phyloP scores from a whole-genome alignment of 176 grass and related monocot species.

The Carex kokanica region DNA sequence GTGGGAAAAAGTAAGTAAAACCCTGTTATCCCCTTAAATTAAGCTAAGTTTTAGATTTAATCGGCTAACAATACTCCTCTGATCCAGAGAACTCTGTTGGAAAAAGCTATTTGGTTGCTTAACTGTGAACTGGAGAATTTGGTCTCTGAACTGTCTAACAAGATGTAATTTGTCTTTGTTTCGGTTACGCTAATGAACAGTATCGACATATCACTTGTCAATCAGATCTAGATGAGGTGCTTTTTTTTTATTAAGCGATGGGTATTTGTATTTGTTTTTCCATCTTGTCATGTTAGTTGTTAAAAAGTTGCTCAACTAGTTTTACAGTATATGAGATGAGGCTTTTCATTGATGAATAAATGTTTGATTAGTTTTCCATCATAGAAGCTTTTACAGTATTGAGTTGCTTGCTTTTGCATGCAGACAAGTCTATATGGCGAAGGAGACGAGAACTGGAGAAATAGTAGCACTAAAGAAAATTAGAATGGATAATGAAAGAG shows the following conservation, averaged over 20 bases:
- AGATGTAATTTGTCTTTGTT: not conserved
- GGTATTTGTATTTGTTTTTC: too few relatives aligned
- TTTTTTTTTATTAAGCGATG: not conserved
- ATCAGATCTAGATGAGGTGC: not conserved
- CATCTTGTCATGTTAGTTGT: not conserved
- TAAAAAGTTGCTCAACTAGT: not conserved
- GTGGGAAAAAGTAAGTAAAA: not conserved
- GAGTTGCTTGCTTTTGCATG: not conserved
- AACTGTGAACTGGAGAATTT: not conserved
- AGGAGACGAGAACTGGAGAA: constrained; percentile 63
- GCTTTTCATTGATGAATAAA: not conserved
- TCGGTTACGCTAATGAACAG: not conserved
- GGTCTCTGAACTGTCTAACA: not conserved
- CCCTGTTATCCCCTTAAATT: not conserved
- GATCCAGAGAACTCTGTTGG: not conserved
- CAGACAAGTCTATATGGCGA: constrained; percentile 92
- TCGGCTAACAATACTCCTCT: not conserved
- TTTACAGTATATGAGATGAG: not conserved
- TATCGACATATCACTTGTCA: not conserved
- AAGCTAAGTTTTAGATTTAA: not conserved
- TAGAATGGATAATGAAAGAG: constrained; percentile 95
- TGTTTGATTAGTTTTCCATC: not conserved
- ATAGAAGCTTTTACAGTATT: not conserved
- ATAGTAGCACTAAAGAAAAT: constrained; percentile 95
- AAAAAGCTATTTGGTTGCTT: not conserved